Percentiles rank a stretch among this genome's conserved stretches.
Evolutionary conservation across 441 rosid genomes (phyloP).

Genomic region (Rhodomyrtus psidioides): DNA sequence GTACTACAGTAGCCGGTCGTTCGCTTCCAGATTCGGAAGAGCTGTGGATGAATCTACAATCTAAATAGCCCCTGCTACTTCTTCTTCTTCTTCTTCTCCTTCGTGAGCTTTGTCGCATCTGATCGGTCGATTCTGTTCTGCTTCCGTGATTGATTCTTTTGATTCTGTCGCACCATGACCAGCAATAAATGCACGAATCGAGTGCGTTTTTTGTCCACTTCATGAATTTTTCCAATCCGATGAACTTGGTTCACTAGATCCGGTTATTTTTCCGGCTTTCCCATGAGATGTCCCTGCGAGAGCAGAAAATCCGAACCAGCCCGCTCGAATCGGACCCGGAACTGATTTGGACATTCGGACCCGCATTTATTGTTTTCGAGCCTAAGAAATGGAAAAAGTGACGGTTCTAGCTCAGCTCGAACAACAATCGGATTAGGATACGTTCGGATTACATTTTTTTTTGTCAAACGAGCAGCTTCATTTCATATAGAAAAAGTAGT

Average conservation of each 20-base stretch:
- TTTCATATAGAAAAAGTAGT: no score
- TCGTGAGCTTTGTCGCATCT: not conserved
- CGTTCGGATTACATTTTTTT: not conserved
- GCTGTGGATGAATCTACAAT: not conserved
- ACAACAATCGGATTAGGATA: not conserved
- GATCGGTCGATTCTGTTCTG: not conserved
- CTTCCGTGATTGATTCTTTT: not conserved
- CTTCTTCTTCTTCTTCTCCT: not conserved
- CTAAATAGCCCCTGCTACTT: not conserved
- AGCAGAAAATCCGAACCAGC: not conserved
- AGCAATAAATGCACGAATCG: not conserved
- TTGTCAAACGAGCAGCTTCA: no score
- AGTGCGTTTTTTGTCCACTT: no score
- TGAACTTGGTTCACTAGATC: not conserved
- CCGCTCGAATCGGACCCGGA: not conserved
- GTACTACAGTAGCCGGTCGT: not conserved
- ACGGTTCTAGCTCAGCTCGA: not conserved
- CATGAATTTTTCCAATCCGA: not conserved
- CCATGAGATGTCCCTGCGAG: no score
- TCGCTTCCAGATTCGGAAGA: not conserved
- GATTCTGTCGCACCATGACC: not conserved
- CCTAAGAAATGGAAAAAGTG: not conserved
- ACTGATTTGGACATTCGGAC: not conserved
- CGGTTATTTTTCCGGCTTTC: not conserved
- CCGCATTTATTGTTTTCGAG: not conserved